Percentiles rank a stretch among this genome's conserved stretches.
Evolutionary conservation across 2,329 filamentous ascomycete species (phyloP).

Genomic region (Cercospora citrullina): DNA sequence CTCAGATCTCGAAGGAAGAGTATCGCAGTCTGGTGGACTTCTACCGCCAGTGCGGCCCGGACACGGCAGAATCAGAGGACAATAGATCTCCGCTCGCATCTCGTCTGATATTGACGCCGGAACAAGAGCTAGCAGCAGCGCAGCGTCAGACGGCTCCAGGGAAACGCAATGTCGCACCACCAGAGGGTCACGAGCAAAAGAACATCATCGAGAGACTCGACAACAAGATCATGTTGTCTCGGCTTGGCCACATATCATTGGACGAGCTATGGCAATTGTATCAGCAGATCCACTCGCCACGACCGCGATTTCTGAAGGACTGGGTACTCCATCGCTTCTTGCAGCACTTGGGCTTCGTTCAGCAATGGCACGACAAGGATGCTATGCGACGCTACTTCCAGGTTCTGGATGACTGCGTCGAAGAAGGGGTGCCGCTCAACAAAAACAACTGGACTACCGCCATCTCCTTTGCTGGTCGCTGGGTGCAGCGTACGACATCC

Average conservation of each 20-base stretch:
- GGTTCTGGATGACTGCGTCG: slow-evolving; percentile 79
- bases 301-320: slow-evolving; percentile 53
- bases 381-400: slow-evolving; percentile 81
- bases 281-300: slow-evolving; percentile 53
- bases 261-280: slow-evolving; percentile 54
- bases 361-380: slow-evolving; percentile 51
- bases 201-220: slow-evolving; percentile 16
- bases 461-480: slow-evolving; percentile 74
- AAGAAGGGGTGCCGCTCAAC: slow-evolving; percentile 67
- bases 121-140: slow-evolving; percentile 29
- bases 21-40: slow-evolving; percentile 52
- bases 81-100: slow-evolving; percentile 31
- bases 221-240: slow-evolving; percentile 12
- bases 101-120: slow-evolving; percentile 33
- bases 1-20: slow-evolving; percentile 44
- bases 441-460: slow-evolving; percentile 79
- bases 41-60: slow-evolving; percentile 37
- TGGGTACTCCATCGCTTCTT: slow-evolving; percentile 63
- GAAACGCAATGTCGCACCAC: slow-evolving; percentile 24
- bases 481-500: slow-evolving; percentile 60
- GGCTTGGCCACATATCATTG: slow-evolving; percentile 24
- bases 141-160: slow-evolving; percentile 10
- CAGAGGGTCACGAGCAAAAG: slow-evolving; percentile 30
- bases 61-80: slow-evolving; percentile 4
- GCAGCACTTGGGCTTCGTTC: slow-evolving; percentile 65